Evolutionary conservation across 2,329 filamentous ascomycete genomes (phyloP).

Genomic region (Microdochium nivale): DNA sequence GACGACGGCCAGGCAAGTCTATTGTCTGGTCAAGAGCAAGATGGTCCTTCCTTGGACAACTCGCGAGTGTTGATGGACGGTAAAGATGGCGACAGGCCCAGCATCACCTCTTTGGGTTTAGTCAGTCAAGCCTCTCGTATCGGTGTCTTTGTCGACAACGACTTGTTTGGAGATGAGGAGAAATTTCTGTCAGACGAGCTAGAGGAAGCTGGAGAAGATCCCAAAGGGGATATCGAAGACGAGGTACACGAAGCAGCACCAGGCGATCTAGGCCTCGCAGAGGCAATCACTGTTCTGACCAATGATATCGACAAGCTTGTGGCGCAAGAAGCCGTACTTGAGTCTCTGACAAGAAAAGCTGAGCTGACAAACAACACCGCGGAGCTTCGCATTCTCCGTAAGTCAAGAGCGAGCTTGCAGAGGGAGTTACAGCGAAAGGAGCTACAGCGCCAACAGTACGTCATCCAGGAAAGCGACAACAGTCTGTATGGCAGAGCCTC

Average conservation of each 20-base stretch:
- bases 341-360: constrained; percentile 86
- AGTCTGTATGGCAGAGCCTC: constrained; percentile 88
- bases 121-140: constrained; percentile 81
- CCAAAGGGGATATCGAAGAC: constrained; percentile 56
- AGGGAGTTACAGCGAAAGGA: constrained; percentile 91
- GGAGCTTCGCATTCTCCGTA: constrained; percentile 82
- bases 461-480: constrained; percentile 95
- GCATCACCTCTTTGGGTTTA: constrained; percentile 81
- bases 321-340: constrained; percentile 83
- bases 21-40: constrained; percentile 45
- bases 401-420: constrained; percentile 88
- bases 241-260: constrained; percentile 91
- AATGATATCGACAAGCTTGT: constrained; percentile 83
- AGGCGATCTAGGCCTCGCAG: constrained; percentile 84
- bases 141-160: constrained; percentile 88
- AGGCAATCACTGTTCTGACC: constrained; percentile 83
- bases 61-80: constrained; percentile 2
- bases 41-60: constrained; percentile 27
- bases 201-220: constrained; percentile 57
- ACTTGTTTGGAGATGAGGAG: constrained; percentile 84
- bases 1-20: constrained; percentile 41
- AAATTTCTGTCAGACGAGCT: constrained; percentile 80
- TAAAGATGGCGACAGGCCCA: constrained; percentile 62
- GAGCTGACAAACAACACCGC: constrained; percentile 96
- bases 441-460: constrained; percentile 92